A percentile compares a stretch with the other conserved stretches of the same genome.
phyloP scores from a whole-genome alignment of 768 basidiomycete genomes.

The Serendipita vermifera region DNA sequence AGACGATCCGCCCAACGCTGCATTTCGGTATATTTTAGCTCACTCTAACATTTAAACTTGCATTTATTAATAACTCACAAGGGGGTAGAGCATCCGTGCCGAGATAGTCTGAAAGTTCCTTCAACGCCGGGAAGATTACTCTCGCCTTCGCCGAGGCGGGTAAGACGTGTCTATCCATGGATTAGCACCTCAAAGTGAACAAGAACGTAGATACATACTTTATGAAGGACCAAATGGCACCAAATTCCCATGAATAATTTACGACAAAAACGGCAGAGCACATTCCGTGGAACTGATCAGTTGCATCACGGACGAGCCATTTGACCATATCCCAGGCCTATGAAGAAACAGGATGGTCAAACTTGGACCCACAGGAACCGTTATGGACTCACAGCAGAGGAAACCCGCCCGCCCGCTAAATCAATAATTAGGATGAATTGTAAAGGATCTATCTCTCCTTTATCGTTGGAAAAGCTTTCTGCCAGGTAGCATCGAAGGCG shows the following conservation, averaged over 20 bases:
- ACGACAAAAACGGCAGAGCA: conserved; percentile 6
- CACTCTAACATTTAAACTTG: no score
- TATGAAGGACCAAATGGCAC: not conserved
- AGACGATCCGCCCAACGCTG: no score
- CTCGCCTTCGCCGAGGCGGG: not conserved
- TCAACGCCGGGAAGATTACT: not conserved
- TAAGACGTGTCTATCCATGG: no score
- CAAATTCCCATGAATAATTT: conserved; percentile 8
- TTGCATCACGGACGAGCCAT: conserved; percentile 2
- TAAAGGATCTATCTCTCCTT: not conserved
- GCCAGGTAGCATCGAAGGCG: not conserved
- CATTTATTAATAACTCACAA: not conserved
- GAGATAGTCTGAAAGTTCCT: not conserved
- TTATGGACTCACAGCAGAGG: not conserved
- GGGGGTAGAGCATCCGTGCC: not conserved
- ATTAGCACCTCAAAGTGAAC: not conserved
- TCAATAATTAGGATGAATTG: not conserved
- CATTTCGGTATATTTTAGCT: no score
- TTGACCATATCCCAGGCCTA: conserved; percentile 3
- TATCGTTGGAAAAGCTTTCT: not conserved
- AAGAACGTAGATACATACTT: not conserved
- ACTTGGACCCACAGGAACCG: no score
- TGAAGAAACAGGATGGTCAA: not conserved
- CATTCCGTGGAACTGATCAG: not conserved
- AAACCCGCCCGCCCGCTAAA: not conserved